A percentile compares a stretch with the other conserved stretches of the same genome.
Conservation (phyloP, 2,329 filamentous ascomycete genomes). For the Mollisia scopiformis region DNA sequence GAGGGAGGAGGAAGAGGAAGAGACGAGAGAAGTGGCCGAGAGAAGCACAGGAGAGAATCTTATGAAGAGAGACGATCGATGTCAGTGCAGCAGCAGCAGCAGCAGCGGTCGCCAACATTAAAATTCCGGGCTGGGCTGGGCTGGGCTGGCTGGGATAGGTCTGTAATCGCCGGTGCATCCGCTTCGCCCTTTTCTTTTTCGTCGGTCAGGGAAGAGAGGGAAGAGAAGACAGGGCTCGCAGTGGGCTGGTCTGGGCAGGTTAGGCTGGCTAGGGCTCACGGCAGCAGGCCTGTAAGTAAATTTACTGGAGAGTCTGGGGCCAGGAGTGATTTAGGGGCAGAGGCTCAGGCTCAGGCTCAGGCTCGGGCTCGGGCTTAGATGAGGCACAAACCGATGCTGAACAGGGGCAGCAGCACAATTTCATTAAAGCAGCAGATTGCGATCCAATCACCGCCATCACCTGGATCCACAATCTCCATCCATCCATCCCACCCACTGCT, state of each 20-base stretch:
- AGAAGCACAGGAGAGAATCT: constrained; percentile 8
- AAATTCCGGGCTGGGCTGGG: neutral
- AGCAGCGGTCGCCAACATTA: neutral
- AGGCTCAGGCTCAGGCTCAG: neutral
- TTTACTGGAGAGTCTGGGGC: no score
- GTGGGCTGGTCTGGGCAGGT: no score
- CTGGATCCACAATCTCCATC: neutral
- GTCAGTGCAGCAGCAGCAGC: neutral
- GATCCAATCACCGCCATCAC: neutral
- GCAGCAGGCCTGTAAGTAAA: no score
- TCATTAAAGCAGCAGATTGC: neutral
- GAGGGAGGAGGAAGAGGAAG: neutral
- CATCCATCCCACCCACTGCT: neutral
- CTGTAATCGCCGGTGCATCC: constrained; percentile 17
- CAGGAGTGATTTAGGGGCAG: neutral
- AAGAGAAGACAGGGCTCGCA: neutral
- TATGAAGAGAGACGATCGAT: constrained; percentile 3
- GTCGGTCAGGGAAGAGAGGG: neutral
- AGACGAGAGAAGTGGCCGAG: no score
- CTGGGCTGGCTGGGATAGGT: neutral
- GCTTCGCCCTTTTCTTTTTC: neutral
- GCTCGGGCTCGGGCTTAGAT: neutral
- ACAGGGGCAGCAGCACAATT: no score
- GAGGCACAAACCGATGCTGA: neutral
- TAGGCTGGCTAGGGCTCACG: no score